Conservation (phyloP, 331 rosid species). For the Malus hybrid region DNA sequence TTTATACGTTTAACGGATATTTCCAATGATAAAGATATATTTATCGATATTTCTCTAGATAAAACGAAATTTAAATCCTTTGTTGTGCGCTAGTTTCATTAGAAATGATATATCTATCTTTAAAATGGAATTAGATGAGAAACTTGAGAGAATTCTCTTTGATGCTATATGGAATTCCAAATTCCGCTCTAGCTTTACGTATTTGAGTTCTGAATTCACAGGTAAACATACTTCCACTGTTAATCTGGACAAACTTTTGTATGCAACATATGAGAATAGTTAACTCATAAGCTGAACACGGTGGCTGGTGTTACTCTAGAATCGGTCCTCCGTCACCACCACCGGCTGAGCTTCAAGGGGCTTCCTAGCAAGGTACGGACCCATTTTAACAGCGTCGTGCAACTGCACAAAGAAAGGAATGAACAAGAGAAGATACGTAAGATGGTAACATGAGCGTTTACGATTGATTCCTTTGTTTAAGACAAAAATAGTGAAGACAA, state of each 20-base stretch:
- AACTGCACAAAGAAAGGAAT: slow-evolving; percentile 41
- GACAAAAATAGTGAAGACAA: neutral
- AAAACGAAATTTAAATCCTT: too few species aligned
- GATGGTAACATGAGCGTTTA: neutral
- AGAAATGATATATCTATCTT: too few species aligned
- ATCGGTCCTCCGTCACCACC: slow-evolving; percentile 81
- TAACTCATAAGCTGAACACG: neutral
- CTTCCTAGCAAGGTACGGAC: slow-evolving; percentile 61
- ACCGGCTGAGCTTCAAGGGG: slow-evolving; percentile 59
- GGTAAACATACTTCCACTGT: neutral
- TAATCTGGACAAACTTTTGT: neutral
- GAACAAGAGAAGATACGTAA: neutral
- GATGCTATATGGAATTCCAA: neutral
- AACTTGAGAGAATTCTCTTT: neutral
- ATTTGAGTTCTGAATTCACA: neutral
- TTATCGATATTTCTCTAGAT: too few species aligned
- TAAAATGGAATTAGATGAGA: too few species aligned
- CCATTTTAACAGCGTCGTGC: slow-evolving; percentile 58
- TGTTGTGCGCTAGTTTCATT: too few species aligned
- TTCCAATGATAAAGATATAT: too few species aligned
- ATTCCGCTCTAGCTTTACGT: neutral
- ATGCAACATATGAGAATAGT: neutral
- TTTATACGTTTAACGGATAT: too few species aligned
- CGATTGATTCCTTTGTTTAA: neutral
- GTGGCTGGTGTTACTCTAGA: slow-evolving; percentile 20